Conservation (phyloP, 768 basidiomycete genomes). For the Amanita rubescens region DNA sequence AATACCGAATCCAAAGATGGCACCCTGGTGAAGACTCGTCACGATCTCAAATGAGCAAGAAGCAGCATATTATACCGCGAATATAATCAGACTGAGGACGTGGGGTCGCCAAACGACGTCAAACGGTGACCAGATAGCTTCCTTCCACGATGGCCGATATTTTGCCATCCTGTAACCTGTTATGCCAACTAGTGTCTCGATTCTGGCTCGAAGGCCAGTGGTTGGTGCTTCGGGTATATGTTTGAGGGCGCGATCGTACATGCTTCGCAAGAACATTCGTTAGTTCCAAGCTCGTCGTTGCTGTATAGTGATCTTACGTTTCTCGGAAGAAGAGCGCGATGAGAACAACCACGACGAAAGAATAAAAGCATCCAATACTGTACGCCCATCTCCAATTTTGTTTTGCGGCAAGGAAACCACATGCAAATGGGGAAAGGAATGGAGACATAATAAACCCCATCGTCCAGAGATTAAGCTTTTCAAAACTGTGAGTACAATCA, state of each 20-base stretch:
- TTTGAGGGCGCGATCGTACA: slow-evolving; percentile 53
- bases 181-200: slow-evolving; percentile 57
- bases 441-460: slow-evolving; percentile 66
- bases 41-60: not conserved
- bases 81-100: slow-evolving; percentile 40
- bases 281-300: slow-evolving; percentile 2
- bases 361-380: slow-evolving; percentile 56
- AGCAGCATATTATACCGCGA: slow-evolving; percentile 32
- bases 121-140: slow-evolving; percentile 37
- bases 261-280: slow-evolving; percentile 28
- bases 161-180: slow-evolving; percentile 53
- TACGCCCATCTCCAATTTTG: slow-evolving; percentile 61
- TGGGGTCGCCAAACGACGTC: slow-evolving; percentile 60
- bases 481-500: not conserved
- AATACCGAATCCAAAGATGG: slow-evolving; percentile 58
- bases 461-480: slow-evolving; percentile 61
- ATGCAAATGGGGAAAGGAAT: slow-evolving; percentile 56
- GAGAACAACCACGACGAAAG: slow-evolving; percentile 42
- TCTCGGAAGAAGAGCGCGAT: slow-evolving; percentile 59
- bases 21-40: slow-evolving; percentile 26
- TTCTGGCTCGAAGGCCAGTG: slow-evolving; percentile 38
- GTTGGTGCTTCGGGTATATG: slow-evolving; percentile 39
- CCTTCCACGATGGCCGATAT: slow-evolving; percentile 44
- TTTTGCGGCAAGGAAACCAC: slow-evolving; percentile 60
- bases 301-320: slow-evolving; percentile 34